phyloP scores from a whole-genome alignment of 176 grass and related monocot species.

The Eragrostis nindensis region DNA sequence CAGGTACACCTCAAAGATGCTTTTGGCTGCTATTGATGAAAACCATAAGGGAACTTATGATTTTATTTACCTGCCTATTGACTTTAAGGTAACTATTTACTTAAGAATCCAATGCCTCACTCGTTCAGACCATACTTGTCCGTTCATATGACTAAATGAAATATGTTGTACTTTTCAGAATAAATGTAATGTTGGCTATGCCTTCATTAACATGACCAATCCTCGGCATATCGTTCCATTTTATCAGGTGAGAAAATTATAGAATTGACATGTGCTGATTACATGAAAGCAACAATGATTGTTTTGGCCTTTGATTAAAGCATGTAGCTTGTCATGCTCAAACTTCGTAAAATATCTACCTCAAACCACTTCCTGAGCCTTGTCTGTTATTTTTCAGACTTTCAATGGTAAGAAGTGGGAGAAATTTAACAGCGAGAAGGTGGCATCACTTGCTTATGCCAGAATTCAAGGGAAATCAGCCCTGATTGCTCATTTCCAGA shows the following conservation, averaged over 20 bases:
- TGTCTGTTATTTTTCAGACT: slow-evolving; percentile 50
- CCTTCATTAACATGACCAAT: slow-evolving; percentile 97
- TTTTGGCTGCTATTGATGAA: slow-evolving; percentile 95
- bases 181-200: slow-evolving; percentile 97
- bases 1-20: slow-evolving; percentile 99
- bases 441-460: slow-evolving; percentile 91
- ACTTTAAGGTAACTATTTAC: slow-evolving; percentile 81
- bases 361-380: slow-evolving; percentile 24
- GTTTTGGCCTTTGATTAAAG: slow-evolving; percentile 1
- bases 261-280: neutral
- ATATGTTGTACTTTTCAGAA: slow-evolving; percentile 63
- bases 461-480: slow-evolving; percentile 86
- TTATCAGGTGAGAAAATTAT: slow-evolving; percentile 71
- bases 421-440: slow-evolving; percentile 97
- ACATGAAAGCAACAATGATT: slow-evolving; percentile 8
- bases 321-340: slow-evolving; percentile 16
- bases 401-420: slow-evolving; percentile 99
- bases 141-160: slow-evolving; percentile 17
- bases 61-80: slow-evolving; percentile 96
- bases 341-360: slow-evolving; percentile 23
- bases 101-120: neutral
- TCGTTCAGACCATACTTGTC: slow-evolving; percentile 8
- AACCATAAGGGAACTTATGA: slow-evolving; percentile 87
- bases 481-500: slow-evolving; percentile 90
- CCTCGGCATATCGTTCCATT: slow-evolving; percentile 81